A percentile compares a stretch with the other conserved stretches of the same genome.
Evolutionary conservation across 1,139 yeast genomes (phyloP).

Genomic region (Candida pseudocylindracea): DNA sequence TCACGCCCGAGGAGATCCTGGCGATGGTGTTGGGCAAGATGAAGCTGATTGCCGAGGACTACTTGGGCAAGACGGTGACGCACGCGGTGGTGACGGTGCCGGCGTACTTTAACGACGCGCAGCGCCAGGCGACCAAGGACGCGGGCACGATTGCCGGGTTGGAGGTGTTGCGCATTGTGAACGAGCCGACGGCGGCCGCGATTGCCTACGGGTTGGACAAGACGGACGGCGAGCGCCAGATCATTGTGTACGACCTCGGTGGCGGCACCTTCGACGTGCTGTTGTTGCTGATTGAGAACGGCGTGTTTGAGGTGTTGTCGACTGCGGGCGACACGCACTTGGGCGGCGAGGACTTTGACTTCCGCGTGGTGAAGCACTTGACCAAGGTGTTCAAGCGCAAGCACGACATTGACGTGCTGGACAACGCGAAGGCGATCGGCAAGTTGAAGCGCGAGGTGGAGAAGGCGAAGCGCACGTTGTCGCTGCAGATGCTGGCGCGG

Average conservation of each 20-base stretch:
- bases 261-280: constrained; percentile 99
- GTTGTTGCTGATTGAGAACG: constrained; percentile 76
- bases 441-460: constrained; percentile 20
- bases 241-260: constrained; percentile 85
- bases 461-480: constrained; percentile 18
- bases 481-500: constrained; percentile 13
- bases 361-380: constrained; percentile 20
- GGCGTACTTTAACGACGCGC: constrained; percentile 39
- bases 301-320: constrained; percentile 91
- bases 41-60: constrained; percentile 48
- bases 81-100: constrained; percentile 64
- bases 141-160: constrained; percentile 41
- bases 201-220: constrained; percentile 48
- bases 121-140: constrained; percentile 42
- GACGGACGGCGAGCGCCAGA: constrained; percentile 55
- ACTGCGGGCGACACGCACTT: constrained; percentile 98
- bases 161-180: constrained; percentile 34
- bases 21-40: constrained; percentile 44
- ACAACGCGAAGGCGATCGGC: constrained; percentile 17
- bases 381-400: constrained; percentile 16
- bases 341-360: constrained; percentile 68
- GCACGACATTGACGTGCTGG: constrained; percentile 15
- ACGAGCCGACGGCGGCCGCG: constrained; percentile 45
- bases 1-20: constrained; percentile 46
- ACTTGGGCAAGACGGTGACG: constrained; percentile 35